Evolutionary conservation across 2,329 filamentous ascomycete genomes (phyloP), one percentile per base, ranked within the genome.

Genomic region (Clathrospora elynae): DNA sequence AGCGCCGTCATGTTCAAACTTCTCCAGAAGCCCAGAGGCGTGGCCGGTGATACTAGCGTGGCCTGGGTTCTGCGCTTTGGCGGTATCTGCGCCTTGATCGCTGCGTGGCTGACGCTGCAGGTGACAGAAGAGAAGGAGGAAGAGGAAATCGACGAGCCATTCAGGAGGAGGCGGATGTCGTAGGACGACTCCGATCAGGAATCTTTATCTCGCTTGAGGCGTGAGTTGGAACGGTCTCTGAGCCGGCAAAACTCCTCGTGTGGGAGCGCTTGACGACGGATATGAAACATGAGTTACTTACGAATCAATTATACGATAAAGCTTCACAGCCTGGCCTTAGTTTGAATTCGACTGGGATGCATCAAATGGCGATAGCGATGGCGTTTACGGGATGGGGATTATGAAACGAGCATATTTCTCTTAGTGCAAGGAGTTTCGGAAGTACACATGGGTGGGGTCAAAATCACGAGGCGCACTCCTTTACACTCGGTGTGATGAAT

Each of bases 41-140:
- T 80, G 4, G 86, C 89, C 0, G 91, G 90, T 22, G 92, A 97
- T 71, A 83, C 87, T 53, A 95, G 88, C 67, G 88, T 96, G 35
- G 85, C 86, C 11, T 89, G 92, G 75, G 90, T 96, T 28, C 74
- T 97, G 58, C 83, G 91, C 13, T 85, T 95, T 41, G 91, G 90
- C 1, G 92, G 91, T 2, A 71, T 87, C 29, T 88, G 87, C 50
- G 88, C 90, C 1, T 68, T 96, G 33, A 73, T 86, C 3, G 88
- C 92, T 5, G 89, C 87, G 4, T 88, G 80, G 56, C 80, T 92
- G 63, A 85, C 89, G 8, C 75, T 78, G 35, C 77, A 78, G 44
- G 83, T 93, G 23, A 75, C 79, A 25, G 87, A 91, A 59, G 82
- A 85, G 46, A 70, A 67, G 35, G 55, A 53, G 3, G 53, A 57